Conservation (phyloP, 352 stramenopile species). For the Globisporangium megalacanthum region DNA sequence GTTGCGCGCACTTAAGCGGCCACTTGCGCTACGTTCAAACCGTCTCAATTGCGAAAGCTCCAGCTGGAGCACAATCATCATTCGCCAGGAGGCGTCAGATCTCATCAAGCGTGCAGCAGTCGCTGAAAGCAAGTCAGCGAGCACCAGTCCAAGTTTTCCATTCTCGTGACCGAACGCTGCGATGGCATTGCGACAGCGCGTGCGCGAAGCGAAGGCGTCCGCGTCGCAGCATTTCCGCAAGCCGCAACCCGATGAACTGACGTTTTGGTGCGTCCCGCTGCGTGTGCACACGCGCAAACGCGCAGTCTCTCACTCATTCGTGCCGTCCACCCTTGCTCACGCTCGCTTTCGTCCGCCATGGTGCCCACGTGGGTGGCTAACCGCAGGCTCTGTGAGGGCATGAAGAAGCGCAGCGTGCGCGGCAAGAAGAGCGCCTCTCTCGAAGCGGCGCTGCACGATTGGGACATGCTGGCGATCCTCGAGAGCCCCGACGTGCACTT, state of each 20-base stretch:
- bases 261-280: constrained; percentile 45
- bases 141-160: too few relatives aligned
- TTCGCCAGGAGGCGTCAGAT: too few relatives aligned
- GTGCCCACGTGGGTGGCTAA: not conserved
- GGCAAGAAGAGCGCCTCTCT: constrained; percentile 43
- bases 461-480: constrained; percentile 38
- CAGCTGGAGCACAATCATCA: too few relatives aligned
- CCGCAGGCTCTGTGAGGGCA: constrained; percentile 58
- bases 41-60: too few relatives aligned
- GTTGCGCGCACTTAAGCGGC: too few relatives aligned
- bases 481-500: constrained; percentile 43
- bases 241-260: constrained; percentile 22
- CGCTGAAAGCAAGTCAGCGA: too few relatives aligned
- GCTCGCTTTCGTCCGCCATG: not conserved
- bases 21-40: too few relatives aligned
- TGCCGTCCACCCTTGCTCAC: not conserved
- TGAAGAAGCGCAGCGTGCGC: constrained; percentile 61
- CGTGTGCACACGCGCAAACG: not conserved
- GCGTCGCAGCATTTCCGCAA: constrained; percentile 56
- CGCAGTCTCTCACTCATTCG: not conserved
- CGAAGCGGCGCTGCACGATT: constrained; percentile 30
- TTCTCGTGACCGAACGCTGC: not conserved
- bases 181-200: constrained; percentile 41
- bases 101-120: too few relatives aligned
- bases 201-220: constrained; percentile 34